phyloP scores from a whole-genome alignment of 2,329 filamentous ascomycete species.

The Aspergillus carbonarius region DNA sequence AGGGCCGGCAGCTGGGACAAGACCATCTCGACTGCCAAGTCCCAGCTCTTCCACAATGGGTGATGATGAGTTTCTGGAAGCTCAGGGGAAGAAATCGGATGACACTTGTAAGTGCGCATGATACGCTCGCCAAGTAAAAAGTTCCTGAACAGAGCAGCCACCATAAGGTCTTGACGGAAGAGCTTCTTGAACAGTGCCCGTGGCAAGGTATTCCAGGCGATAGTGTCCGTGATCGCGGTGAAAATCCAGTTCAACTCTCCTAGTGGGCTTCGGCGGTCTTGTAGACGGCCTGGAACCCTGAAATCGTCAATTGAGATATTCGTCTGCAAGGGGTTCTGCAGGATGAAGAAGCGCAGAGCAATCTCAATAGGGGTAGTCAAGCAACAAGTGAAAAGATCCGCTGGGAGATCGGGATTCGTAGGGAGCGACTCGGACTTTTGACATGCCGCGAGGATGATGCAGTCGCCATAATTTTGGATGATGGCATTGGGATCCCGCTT shows the following conservation, averaged over 20 bases:
- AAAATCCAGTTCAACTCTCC: constrained; percentile 99
- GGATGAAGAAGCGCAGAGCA: constrained; percentile 91
- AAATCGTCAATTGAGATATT: constrained; percentile 77
- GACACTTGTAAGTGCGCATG: constrained; percentile 94
- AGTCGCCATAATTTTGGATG: constrained; percentile 69
- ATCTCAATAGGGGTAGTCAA: constrained; percentile 97
- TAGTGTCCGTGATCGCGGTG: constrained; percentile 97
- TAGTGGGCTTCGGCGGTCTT: constrained; percentile 88
- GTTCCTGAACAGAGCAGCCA: constrained; percentile 95
- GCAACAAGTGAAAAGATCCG: constrained; percentile 93
- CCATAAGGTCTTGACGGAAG: constrained; percentile 96
- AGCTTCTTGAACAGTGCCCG: constrained; percentile 92
- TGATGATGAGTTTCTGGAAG: constrained; percentile 96
- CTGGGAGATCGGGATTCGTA: constrained; percentile 88
- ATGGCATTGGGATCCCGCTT: constrained; percentile 70
- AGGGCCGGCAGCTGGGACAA: constrained; percentile 83
- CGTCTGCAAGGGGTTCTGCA: constrained; percentile 76
- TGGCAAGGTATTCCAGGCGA: constrained; percentile 94
- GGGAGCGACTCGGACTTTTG: constrained; percentile 87
- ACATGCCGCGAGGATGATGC: constrained; percentile 91
- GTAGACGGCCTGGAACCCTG: constrained; percentile 84
- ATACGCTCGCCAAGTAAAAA: constrained; percentile 92
- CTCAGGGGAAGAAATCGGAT: constrained; percentile 85
- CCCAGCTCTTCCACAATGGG: constrained; percentile 96
- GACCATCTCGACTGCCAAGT: constrained; percentile 93